phyloP scores from a whole-genome alignment of 441 rosid species.

The Biscutella laevigata region DNA sequence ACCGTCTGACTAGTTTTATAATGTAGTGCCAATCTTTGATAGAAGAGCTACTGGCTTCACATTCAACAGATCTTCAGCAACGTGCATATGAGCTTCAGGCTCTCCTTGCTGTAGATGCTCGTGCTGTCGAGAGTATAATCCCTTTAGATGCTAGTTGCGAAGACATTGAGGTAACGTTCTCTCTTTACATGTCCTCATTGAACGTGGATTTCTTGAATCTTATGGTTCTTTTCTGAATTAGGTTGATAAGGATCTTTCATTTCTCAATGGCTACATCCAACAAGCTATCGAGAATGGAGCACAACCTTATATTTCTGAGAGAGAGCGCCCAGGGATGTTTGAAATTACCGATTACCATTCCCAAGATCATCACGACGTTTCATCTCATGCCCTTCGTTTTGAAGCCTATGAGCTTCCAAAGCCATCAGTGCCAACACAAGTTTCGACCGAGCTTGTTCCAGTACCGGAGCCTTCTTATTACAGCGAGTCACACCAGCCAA shows the following conservation, averaged over 20 bases:
- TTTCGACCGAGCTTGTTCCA: conserved; percentile 61
- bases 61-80: conserved; percentile 95
- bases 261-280: conserved; percentile 64
- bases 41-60: conserved; percentile 86
- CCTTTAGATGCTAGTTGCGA: conserved; percentile 95
- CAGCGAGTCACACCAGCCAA: conserved; percentile 44
- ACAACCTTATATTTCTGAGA: conserved; percentile 75
- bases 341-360: conserved; percentile 41
- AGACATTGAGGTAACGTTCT: conserved; percentile 70
- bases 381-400: conserved; percentile 73
- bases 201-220: conserved; percentile 8
- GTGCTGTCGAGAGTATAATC: conserved; percentile 53
- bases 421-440: conserved; percentile 42
- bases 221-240: conserved; percentile 20
- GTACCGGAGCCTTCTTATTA: conserved; percentile 63
- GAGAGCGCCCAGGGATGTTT: conserved; percentile 49
- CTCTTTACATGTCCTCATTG: conserved; percentile 1
- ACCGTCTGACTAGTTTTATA: conserved; percentile 15
- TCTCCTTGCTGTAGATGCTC: conserved; percentile 53
- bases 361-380: conserved; percentile 52
- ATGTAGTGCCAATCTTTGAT: conserved; percentile 84
- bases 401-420: conserved; percentile 94
- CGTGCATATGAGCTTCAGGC: conserved; percentile 95
- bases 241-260: conserved; percentile 75
- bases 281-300: conserved; percentile 71